phyloP scores from a whole-genome alignment of 257 asterid species.

The Jasminum sambac region DNA sequence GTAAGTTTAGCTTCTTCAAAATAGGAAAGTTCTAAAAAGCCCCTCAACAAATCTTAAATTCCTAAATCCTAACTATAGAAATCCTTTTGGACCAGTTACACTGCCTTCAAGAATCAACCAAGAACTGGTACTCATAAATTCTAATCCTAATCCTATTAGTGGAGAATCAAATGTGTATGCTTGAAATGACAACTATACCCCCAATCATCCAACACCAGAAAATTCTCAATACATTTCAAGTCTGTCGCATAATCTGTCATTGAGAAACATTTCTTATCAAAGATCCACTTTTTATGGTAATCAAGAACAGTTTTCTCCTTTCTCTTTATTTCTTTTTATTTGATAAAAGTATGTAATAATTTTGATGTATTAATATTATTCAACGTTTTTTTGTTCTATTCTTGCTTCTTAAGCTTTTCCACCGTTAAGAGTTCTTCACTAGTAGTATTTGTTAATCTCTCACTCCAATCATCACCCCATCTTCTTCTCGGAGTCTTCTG shows the following conservation, averaged over 20 bases:
- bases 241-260: conserved; percentile 6
- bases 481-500: conserved; percentile 27
- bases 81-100: neutral
- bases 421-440: conserved; percentile 13
- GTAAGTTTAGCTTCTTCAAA: neutral
- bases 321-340: neutral
- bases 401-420: conserved; percentile 22
- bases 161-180: neutral
- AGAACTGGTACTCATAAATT: neutral
- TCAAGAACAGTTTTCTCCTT: conserved; percentile 19
- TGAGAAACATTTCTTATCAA: conserved; percentile 14
- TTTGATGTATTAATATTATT: neutral
- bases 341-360: neutral
- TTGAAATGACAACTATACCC: conserved; percentile 3
- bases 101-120: neutral
- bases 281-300: conserved; percentile 28
- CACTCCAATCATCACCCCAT: conserved; percentile 51
- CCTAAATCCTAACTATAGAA: neutral
- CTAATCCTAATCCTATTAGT: neutral
- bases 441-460: conserved; percentile 30
- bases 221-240: neutral
- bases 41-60: neutral
- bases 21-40: neutral
- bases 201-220: conserved; percentile 15
- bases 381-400: conserved; percentile 12